Conservation (phyloP, 805 yeast genomes). For the Suhomyces prunicola region DNA sequence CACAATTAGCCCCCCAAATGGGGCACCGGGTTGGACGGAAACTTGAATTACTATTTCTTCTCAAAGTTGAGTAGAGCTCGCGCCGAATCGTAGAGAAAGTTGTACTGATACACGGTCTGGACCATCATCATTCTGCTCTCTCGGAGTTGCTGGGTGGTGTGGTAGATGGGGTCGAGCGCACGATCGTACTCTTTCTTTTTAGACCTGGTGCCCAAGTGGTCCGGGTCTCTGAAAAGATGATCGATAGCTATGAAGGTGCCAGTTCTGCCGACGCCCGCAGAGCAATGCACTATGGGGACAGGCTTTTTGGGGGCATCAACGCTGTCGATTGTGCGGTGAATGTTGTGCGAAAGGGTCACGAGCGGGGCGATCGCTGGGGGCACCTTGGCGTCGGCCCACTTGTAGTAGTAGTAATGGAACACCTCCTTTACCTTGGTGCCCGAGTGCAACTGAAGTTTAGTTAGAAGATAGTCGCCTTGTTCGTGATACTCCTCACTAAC, state of each 20-base stretch:
- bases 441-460: slow-evolving; percentile 22
- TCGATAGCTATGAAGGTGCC: slow-evolving; percentile 39
- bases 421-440: slow-evolving; percentile 22
- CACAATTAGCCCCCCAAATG: too few relatives aligned
- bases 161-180: slow-evolving; percentile 24
- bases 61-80: not conserved
- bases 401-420: slow-evolving; percentile 38
- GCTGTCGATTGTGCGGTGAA: slow-evolving; percentile 6
- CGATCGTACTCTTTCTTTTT: slow-evolving; percentile 4
- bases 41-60: too few relatives aligned
- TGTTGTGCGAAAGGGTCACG: slow-evolving; percentile 16
- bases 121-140: slow-evolving; percentile 42
- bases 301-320: slow-evolving; percentile 4
- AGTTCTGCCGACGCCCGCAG: slow-evolving; percentile 97
- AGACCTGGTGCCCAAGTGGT: slow-evolving; percentile 17
- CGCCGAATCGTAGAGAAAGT: slow-evolving; percentile 32
- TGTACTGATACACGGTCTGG: slow-evolving; percentile 38
- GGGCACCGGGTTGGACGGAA: too few relatives aligned
- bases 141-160: slow-evolving; percentile 27
- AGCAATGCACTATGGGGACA: slow-evolving; percentile 59
- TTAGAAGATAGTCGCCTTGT: slow-evolving; percentile 22
- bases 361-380: slow-evolving; percentile 36
- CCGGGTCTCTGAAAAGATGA: slow-evolving; percentile 28
- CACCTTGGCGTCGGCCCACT: slow-evolving; percentile 45
- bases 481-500: slow-evolving; percentile 13